These are phyloP conservation scores for Lasiodiplodia gonubiensis DNA, from an alignment of 2,329 filamentous ascomycete species.

Conservation along the genomic window DNA sequence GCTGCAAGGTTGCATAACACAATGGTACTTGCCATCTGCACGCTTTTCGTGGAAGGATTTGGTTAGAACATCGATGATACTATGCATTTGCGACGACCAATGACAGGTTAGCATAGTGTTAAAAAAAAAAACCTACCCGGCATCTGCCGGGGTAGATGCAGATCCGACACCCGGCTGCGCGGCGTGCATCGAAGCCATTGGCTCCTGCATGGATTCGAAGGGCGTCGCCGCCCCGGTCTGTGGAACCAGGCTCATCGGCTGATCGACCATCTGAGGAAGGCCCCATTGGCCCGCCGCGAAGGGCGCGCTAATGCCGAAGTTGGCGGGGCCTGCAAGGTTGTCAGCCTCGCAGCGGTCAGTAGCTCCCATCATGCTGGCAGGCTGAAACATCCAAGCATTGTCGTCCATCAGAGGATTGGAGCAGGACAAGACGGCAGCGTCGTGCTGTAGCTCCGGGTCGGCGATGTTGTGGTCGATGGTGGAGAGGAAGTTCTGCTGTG, in stretches of 20 bases:
- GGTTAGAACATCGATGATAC: too few relatives aligned
- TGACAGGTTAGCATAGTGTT: conserved; percentile 6
- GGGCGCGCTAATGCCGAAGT: neutral
- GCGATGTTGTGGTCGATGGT: neutral
- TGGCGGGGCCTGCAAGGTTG: neutral
- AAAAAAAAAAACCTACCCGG: conserved; percentile 10
- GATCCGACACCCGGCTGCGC: neutral
- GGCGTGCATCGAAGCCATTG: neutral
- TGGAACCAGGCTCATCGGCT: neutral
- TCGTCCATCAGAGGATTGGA: neutral
- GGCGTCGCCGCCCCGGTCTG: neutral
- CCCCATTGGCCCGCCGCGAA: neutral
- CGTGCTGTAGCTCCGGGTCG: neutral
- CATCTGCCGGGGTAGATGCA: neutral
- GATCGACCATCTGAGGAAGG: neutral
- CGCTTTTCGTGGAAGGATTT: neutral
- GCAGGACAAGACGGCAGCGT: neutral
- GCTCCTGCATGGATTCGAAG: neutral
- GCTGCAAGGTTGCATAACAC: neutral
- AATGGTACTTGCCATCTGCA: neutral
- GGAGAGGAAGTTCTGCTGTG: neutral
- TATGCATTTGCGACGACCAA: too few relatives aligned
- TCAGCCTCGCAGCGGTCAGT: neutral
- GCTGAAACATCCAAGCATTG: neutral
- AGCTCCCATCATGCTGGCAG: neutral